Evolutionary conservation across 192 early-diverging fungal genomes (phyloP).

Genomic region (Geranomyces variabilis): DNA sequence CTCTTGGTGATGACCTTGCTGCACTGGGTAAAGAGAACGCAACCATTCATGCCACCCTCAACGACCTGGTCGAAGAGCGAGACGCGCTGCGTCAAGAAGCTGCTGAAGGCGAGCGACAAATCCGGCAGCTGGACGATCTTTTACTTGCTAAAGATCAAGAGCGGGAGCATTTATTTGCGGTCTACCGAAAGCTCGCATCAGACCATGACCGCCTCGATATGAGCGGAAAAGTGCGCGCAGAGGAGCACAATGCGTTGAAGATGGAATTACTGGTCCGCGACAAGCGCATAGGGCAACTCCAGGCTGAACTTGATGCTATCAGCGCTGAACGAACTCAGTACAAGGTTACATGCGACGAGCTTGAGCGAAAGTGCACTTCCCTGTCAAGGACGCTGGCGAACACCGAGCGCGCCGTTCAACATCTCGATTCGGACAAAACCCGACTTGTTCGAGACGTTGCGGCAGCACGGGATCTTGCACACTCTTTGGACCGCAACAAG

Average conservation of each 20-base stretch:
- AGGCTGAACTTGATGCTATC: slow-evolving; percentile 44
- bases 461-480: slow-evolving; percentile 26
- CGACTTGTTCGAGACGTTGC: slow-evolving; percentile 46
- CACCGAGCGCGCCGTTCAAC: slow-evolving; percentile 36
- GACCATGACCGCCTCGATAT: slow-evolving; percentile 46
- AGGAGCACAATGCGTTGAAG: slow-evolving; percentile 34
- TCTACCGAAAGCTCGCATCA: slow-evolving; percentile 49
- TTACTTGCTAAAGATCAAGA: slow-evolving; percentile 53
- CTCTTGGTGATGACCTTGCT: slow-evolving; percentile 46
- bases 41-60: slow-evolving; percentile 43
- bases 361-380: slow-evolving; percentile 48
- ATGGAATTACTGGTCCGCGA: slow-evolving; percentile 59
- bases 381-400: slow-evolving; percentile 49
- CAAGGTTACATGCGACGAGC: slow-evolving; percentile 50
- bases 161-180: slow-evolving; percentile 46
- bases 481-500: slow-evolving; percentile 15
- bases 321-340: slow-evolving; percentile 32
- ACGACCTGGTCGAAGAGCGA: slow-evolving; percentile 33
- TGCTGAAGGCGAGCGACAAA: slow-evolving; percentile 48
- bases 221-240: slow-evolving; percentile 2
- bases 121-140: slow-evolving; percentile 50
- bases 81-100: slow-evolving; percentile 44
- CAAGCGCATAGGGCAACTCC: slow-evolving; percentile 49
- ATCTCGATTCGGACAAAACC: slow-evolving; percentile 51
- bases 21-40: slow-evolving; percentile 55